These are phyloP conservation scores for Trapa bicornis DNA, from an alignment of 345 rosid genomes.

Conservation along the genomic window DNA sequence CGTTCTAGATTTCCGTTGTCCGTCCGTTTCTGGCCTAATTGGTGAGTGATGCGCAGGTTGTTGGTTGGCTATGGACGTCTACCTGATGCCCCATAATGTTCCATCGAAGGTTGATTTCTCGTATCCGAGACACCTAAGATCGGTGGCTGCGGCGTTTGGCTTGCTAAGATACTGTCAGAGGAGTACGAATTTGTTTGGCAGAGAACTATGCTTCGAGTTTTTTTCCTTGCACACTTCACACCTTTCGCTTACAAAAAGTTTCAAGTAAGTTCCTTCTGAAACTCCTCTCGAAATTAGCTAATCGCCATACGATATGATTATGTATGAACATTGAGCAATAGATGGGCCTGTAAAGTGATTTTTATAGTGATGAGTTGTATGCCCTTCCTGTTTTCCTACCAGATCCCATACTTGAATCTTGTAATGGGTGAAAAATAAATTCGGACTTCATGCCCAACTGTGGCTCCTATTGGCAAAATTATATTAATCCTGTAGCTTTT, in stretches of 20 bases:
- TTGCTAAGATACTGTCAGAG: conserved; percentile 13
- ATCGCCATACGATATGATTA: neutral
- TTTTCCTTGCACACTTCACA: conserved; percentile 19
- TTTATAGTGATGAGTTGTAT: neutral
- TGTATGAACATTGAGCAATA: neutral
- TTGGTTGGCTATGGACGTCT: conserved; percentile 25
- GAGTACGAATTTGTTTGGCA: conserved; percentile 22
- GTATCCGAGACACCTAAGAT: conserved; percentile 16
- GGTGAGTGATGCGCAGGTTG: neutral
- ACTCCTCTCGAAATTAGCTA: neutral
- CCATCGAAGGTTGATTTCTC: conserved; percentile 12
- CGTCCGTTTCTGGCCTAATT: neutral
- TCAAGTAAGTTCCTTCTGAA: conserved; percentile 20
- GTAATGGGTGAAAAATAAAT: neutral
- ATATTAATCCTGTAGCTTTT: neutral
- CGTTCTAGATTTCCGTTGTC: neutral
- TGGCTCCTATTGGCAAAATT: neutral
- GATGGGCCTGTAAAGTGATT: neutral
- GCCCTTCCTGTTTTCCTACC: neutral
- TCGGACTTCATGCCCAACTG: neutral
- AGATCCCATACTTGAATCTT: neutral
- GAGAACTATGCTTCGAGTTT: conserved; percentile 21
- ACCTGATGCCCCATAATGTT: conserved; percentile 17
- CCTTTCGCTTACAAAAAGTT: conserved; percentile 21
- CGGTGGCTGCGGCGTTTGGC: conserved; percentile 15